These are phyloP conservation scores for Leishmania mexicana DNA, from an alignment of 208 protist species.

Conservation along the genomic window DNA sequence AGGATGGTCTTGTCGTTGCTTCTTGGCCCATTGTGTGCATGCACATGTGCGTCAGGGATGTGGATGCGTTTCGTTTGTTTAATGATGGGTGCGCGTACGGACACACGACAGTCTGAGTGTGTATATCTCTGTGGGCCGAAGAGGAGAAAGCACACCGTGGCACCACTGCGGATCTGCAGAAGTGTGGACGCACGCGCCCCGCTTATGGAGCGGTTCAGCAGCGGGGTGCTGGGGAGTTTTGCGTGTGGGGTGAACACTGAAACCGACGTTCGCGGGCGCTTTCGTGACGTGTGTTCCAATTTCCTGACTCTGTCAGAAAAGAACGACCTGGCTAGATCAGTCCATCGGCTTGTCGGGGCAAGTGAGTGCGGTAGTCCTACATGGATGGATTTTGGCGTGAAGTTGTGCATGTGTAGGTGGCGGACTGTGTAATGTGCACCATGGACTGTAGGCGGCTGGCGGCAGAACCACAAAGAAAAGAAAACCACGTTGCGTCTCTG, in stretches of 20 bases:
- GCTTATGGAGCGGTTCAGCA: background rate
- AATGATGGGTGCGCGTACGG: background rate
- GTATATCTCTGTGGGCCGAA: background rate
- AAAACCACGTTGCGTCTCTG: background rate
- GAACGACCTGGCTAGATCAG: background rate
- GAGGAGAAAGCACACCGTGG: background rate
- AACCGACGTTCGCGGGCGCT: background rate
- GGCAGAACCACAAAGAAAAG: background rate
- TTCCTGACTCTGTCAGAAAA: background rate
- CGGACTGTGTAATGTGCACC: background rate
- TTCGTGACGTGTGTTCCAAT: background rate
- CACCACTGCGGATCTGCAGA: background rate
- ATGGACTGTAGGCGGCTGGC: background rate
- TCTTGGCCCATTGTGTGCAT: constrained; percentile 1
- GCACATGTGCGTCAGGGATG: background rate
- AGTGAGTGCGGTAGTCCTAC: background rate
- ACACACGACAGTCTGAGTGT: background rate
- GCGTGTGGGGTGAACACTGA: background rate
- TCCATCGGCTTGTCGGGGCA: background rate
- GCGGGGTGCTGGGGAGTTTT: background rate
- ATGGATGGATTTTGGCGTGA: background rate
- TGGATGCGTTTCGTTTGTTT: background rate
- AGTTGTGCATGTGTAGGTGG: background rate
- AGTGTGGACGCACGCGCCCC: background rate
- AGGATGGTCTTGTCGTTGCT: background rate